Conservation (phyloP, 2,329 filamentous ascomycete genomes). For the Polychaeton citri region DNA sequence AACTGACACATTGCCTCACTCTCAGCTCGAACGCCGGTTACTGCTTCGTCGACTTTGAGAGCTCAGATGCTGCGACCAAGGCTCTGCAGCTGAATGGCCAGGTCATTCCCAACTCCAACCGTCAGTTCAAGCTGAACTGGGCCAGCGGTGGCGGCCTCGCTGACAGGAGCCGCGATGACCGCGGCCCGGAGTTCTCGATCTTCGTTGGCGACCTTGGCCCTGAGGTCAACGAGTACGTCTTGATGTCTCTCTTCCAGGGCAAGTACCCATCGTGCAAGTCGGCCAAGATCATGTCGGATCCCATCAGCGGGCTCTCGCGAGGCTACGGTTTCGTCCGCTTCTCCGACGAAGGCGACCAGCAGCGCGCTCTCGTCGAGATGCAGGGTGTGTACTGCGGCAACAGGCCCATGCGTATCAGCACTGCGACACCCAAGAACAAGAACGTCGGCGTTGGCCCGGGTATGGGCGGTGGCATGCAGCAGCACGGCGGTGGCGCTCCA, state of each 20-base stretch:
- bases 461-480: conserved; percentile 28
- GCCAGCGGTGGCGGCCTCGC: conserved; percentile 90
- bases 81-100: conserved; percentile 81
- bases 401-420: conserved; percentile 95
- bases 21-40: conserved; percentile 80
- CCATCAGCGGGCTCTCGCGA: conserved; percentile 91
- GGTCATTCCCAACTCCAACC: conserved; percentile 82
- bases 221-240: conserved; percentile 95
- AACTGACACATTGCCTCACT: conserved; percentile 3
- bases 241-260: conserved; percentile 92
- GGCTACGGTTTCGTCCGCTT: conserved; percentile 98
- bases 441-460: conserved; percentile 36
- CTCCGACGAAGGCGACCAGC: conserved; percentile 88
- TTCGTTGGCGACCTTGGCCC: conserved; percentile 96
- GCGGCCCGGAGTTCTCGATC: conserved; percentile 89
- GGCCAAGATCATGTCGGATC: conserved; percentile 99
- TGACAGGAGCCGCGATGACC: conserved; percentile 88
- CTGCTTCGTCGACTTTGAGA: conserved; percentile 91
- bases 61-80: conserved; percentile 74
- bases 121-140: conserved; percentile 99
- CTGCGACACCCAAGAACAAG: conserved; percentile 92
- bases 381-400: conserved; percentile 99
- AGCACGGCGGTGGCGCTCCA: conserved; percentile 26
- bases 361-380: conserved; percentile 93
- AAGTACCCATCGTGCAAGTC: conserved; percentile 97